Base-by-base conservation (phyloP, 257 asterid genomes). In the Solanum verrucosum region DNA sequence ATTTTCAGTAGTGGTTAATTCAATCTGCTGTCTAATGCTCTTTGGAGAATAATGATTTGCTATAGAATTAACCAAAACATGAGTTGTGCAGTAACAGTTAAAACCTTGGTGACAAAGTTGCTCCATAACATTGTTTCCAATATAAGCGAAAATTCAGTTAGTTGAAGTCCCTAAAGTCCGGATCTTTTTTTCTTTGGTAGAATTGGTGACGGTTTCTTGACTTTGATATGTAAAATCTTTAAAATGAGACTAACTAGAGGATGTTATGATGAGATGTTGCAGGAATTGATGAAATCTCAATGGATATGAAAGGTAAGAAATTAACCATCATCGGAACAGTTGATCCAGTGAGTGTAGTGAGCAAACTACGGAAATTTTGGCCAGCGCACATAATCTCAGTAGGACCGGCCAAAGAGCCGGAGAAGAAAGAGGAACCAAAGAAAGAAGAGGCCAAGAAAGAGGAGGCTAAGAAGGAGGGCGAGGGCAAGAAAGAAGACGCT, bases 371-470 rank as follows among this genome's bases (percentile, higher is more conserved):
- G 81, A 96, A 95, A 56, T 93, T 67, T 74, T 96, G 98, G 98
- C 91, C 93, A 3, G 91, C 98, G 0, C 75, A 88, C 92, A 95
- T 96, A 59, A 91, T 95, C 89, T 90, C 90, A 0, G 96, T 95
- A 6, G 99, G 99, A 81, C 98, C 98, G 0, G 96, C 96, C 13
- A 93, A 93, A 88, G 95, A 91, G 89, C 98, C 98, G 0, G 95
- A 95, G 92, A 94, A 94, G 93, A 96, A 96, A 83, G 97, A 95
- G 92, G 97, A 94, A 90, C 92, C 94, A 1, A 94, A 96, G 95
- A 96, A 96, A 82, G 98, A 94, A 87, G 99, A 94, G 7, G 86
- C 92, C 0, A 95, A 95, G 94, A 96, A 96, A 81, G 97, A 93
- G 85, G 98, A 93, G 75, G 25, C 87, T 3, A 92, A 90, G 91